Conservation (phyloP, 2,329 filamentous ascomycete genomes). For the Phaeophleospora eucalypticola region DNA sequence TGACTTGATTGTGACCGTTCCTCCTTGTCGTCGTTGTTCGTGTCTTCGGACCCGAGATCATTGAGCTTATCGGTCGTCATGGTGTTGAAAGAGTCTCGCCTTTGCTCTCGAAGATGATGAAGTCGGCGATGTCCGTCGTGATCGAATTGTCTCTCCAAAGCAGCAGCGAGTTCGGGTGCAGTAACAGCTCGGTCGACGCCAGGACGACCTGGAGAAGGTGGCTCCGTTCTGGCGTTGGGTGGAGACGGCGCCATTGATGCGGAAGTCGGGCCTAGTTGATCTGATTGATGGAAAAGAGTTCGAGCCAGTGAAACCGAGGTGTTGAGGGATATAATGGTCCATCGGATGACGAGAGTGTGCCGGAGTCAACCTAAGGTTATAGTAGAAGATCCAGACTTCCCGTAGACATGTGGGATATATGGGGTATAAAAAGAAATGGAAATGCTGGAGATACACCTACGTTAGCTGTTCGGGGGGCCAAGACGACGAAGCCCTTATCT, state of each 20-base stretch:
- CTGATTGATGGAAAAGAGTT: too few species aligned
- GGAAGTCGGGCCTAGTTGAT: not conserved
- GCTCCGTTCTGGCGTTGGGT: not conserved
- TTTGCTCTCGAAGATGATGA: not conserved
- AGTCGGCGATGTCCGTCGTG: too few species aligned
- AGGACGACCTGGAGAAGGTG: conserved; percentile 35
- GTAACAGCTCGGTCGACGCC: conserved; percentile 11
- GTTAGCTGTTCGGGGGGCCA: not conserved
- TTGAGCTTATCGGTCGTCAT: conserved; percentile 9
- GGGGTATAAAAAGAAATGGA: not conserved
- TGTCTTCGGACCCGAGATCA: conserved; percentile 7
- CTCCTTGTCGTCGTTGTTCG: not conserved
- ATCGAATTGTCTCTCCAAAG: conserved; percentile 6
- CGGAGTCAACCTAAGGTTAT: too few species aligned
- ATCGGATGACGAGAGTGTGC: too few species aligned
- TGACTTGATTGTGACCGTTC: not conserved
- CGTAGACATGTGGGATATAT: too few species aligned
- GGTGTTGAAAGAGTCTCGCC: conserved; percentile 1
- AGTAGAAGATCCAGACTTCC: too few species aligned
- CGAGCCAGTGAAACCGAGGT: too few species aligned
- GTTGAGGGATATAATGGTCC: too few species aligned
- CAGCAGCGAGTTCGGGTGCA: conserved; percentile 18
- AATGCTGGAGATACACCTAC: not conserved
- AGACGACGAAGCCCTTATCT: not conserved
- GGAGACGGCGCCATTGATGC: not conserved